Conservation (phyloP, 805 yeast species). For the Aciculoconidium aculeatum region DNA sequence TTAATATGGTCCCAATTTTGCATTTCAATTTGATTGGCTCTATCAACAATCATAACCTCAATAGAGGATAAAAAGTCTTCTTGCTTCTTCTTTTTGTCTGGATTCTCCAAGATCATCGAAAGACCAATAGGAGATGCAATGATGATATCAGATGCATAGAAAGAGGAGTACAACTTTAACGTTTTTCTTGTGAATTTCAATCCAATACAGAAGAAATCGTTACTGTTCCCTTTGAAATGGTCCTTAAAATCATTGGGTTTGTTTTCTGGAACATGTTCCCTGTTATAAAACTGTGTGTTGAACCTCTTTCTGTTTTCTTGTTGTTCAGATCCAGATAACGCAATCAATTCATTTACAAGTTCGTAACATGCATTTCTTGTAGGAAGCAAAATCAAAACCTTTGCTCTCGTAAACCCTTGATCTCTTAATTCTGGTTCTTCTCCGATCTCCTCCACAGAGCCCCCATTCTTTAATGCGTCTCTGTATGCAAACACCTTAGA, state of each 20-base stretch:
- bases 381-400: constrained; percentile 76
- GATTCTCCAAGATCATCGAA: constrained; percentile 63
- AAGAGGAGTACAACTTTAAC: constrained; percentile 74
- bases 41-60: constrained; percentile 75
- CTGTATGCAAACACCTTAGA: constrained; percentile 43
- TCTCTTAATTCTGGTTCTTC: constrained; percentile 67
- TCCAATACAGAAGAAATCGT: constrained; percentile 91
- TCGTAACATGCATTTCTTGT: constrained; percentile 75
- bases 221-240: constrained; percentile 80
- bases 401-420: constrained; percentile 95
- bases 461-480: constrained; percentile 33
- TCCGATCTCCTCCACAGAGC: constrained; percentile 27
- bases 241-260: constrained; percentile 84
- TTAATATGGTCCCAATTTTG: constrained; percentile 88
- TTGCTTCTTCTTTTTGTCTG: constrained; percentile 50
- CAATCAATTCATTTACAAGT: constrained; percentile 56
- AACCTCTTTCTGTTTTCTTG: constrained; percentile 79
- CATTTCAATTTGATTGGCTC: constrained; percentile 79
- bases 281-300: constrained; percentile 58
- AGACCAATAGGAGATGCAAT: constrained; percentile 91
- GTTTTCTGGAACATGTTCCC: constrained; percentile 39
- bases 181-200: constrained; percentile 85
- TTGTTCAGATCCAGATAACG: constrained; percentile 62
- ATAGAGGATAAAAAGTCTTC: constrained; percentile 84
- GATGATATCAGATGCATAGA: constrained; percentile 79